phyloP scores from a whole-genome alignment of 169 alveolate genomes.

The Eimeria sp. region DNA sequence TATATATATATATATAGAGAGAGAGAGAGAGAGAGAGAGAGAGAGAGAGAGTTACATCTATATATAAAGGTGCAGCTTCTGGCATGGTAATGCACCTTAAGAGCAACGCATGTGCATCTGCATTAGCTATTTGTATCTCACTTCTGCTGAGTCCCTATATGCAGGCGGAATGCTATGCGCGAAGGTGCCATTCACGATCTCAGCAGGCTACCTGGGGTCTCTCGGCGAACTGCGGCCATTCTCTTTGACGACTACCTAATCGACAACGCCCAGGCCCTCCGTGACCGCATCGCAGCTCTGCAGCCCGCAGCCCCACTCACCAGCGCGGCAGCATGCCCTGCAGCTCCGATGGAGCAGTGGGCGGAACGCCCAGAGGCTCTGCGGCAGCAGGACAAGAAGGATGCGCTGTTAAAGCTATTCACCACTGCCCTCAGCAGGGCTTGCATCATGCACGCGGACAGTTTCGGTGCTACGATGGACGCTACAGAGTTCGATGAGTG shows the following conservation, averaged over 20 bases:
- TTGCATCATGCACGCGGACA: constrained; percentile 50
- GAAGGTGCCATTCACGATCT: constrained; percentile 46
- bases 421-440: constrained; percentile 72
- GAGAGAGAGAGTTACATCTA: too few relatives aligned
- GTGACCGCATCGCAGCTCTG: not conserved
- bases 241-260: constrained; percentile 43
- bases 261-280: constrained; percentile 61
- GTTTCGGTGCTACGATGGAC: constrained; percentile 64
- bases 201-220: constrained; percentile 48
- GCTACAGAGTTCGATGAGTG: constrained; percentile 66
- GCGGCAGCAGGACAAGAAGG: not conserved
- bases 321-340: not conserved
- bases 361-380: not conserved
- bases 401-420: constrained; percentile 22
- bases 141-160: not conserved
- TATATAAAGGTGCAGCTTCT: not conserved
- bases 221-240: constrained; percentile 52
- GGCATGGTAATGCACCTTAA: not conserved
- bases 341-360: not conserved
- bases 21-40: too few relatives aligned
- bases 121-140: not conserved
- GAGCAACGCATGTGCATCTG: too few relatives aligned
- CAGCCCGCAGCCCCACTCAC: not conserved
- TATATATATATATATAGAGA: too few relatives aligned
- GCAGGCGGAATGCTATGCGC: constrained; percentile 39